phyloP scores from a whole-genome alignment of 2,329 filamentous ascomycete species.

The Nemania sp. region DNA sequence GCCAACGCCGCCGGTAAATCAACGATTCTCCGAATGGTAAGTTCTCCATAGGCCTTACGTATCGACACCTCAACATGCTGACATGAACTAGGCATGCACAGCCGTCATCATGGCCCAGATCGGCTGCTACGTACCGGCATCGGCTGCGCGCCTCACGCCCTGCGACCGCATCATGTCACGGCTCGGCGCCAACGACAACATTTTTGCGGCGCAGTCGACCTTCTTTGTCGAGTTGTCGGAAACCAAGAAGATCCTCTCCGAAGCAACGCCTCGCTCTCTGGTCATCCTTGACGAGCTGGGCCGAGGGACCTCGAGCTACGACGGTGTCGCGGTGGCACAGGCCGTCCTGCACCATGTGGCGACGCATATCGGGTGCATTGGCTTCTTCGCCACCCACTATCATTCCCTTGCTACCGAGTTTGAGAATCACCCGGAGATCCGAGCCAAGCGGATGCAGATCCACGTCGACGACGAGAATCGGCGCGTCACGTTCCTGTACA shows the following conservation, averaged over 20 bases:
- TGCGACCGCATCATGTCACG: slow-evolving; percentile 99
- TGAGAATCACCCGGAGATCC: slow-evolving; percentile 83
- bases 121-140: slow-evolving; percentile 87
- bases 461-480: slow-evolving; percentile 83
- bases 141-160: slow-evolving; percentile 81
- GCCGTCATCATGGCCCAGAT: slow-evolving; percentile 98
- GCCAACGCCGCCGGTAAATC: slow-evolving; percentile 98
- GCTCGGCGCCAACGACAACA: slow-evolving; percentile 96
- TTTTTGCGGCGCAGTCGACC: slow-evolving; percentile 95
- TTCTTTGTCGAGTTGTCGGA: slow-evolving; percentile 98
- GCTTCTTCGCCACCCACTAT: slow-evolving; percentile 98
- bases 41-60: slow-evolving; percentile 36
- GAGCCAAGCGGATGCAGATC: slow-evolving; percentile 89
- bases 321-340: slow-evolving; percentile 94
- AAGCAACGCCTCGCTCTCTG: slow-evolving; percentile 89
- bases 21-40: slow-evolving; percentile 90
- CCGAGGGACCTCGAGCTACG: slow-evolving; percentile 91
- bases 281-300: slow-evolving; percentile 97
- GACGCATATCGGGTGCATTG: slow-evolving; percentile 87
- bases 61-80: background rate
- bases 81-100: slow-evolving; percentile 71
- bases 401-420: slow-evolving; percentile 94
- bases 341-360: slow-evolving; percentile 96
- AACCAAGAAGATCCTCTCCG: slow-evolving; percentile 95
- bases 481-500: slow-evolving; percentile 95